Evolutionary conservation across 2,329 filamentous ascomycete species (phyloP).

Genomic region (Trichoderma hamatum): DNA sequence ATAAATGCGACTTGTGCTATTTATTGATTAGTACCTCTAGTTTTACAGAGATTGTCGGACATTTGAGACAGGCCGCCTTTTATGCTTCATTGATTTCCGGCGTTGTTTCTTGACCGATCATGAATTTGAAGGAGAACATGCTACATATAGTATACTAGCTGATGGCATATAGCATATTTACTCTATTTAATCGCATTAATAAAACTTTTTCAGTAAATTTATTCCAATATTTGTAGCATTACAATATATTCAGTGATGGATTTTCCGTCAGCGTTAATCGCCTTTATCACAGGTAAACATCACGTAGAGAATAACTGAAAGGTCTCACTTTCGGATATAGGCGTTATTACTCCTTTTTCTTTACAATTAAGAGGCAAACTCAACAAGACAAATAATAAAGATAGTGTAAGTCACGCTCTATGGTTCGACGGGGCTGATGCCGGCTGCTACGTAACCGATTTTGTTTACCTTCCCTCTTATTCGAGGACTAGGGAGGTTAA

Average conservation of each 20-base stretch:
- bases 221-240: neutral
- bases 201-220: neutral
- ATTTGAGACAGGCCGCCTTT: neutral
- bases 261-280: neutral
- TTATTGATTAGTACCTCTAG: neutral
- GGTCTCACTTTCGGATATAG: neutral
- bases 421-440: neutral
- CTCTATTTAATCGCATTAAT: neutral
- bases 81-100: neutral
- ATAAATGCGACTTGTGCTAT: neutral
- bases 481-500: neutral
- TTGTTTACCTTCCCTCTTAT: too few species aligned
- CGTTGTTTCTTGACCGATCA: neutral
- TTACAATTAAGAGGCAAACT: neutral
- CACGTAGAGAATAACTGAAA: neutral
- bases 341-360: neutral
- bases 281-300: neutral
- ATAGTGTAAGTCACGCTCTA: neutral
- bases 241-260: too few species aligned
- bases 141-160: neutral
- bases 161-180: neutral
- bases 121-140: constrained; percentile 1
- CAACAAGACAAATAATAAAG: neutral
- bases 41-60: neutral
- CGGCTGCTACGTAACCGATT: neutral